Conservation (phyloP, 179 eudicot genomes). For the Patellifolia procumbens region DNA sequence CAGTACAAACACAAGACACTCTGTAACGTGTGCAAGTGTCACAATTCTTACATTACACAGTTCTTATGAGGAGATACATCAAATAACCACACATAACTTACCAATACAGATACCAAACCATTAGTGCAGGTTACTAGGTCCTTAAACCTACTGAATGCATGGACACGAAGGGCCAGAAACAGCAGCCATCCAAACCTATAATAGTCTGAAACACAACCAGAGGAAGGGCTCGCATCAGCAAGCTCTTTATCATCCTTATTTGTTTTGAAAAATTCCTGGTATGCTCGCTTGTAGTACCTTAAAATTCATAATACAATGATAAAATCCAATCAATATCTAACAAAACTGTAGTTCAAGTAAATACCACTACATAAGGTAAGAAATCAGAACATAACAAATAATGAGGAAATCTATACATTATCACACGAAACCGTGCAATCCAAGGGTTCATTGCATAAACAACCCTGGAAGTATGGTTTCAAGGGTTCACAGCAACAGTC, state of each 20-base stretch:
- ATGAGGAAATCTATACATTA: background rate
- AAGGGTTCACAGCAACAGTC: no score
- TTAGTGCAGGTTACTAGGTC: slow-evolving; percentile 84
- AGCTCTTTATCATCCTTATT: slow-evolving; percentile 47
- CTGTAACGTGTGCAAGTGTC: background rate
- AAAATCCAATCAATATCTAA: slow-evolving; percentile 15
- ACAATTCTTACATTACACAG: background rate
- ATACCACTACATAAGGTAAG: background rate
- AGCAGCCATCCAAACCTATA: slow-evolving; percentile 94
- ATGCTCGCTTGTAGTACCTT: slow-evolving; percentile 80
- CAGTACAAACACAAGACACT: background rate
- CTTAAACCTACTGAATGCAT: slow-evolving; percentile 81
- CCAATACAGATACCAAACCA: slow-evolving; percentile 86
- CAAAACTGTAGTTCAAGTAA: background rate
- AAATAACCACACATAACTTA: slow-evolving; percentile 23
- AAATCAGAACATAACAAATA: background rate
- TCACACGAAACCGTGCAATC: background rate
- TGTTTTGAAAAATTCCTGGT: slow-evolving; percentile 56
- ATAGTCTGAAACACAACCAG: slow-evolving; percentile 42
- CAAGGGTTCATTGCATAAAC: background rate
- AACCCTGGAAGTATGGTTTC: no score
- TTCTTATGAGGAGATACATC: background rate
- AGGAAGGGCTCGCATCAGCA: slow-evolving; percentile 34
- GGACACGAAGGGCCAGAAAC: slow-evolving; percentile 85
- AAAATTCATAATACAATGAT: slow-evolving; percentile 13